phyloP scores from a whole-genome alignment of 129 eudicot species.

The Flaveria trinervia region DNA sequence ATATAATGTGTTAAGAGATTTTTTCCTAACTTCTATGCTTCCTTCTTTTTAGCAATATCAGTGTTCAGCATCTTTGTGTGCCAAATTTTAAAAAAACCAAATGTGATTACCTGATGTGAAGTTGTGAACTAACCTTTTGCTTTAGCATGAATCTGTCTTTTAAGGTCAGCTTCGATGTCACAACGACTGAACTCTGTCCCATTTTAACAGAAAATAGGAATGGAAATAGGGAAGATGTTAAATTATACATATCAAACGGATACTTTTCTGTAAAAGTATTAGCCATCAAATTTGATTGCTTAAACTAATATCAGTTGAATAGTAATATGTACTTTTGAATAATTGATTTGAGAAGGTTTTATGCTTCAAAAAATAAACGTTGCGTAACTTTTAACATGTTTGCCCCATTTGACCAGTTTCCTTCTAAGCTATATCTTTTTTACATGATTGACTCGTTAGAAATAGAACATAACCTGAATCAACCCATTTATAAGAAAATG shows the following conservation, averaged over 20 bases:
- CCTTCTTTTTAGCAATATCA: neutral
- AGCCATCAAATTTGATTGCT: neutral
- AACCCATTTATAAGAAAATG: neutral
- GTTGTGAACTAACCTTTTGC: conserved; percentile 15
- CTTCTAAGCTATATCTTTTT: neutral
- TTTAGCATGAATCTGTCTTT: conserved; percentile 15
- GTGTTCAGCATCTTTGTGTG: conserved; percentile 4
- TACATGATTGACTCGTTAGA: neutral
- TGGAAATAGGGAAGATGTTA: neutral
- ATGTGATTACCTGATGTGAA: conserved; percentile 8
- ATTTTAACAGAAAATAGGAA: neutral
- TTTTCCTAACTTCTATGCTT: neutral
- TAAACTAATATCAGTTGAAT: neutral
- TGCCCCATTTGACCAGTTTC: neutral
- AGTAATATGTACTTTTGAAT: neutral
- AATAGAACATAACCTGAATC: neutral
- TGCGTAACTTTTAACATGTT: neutral
- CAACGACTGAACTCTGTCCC: neutral
- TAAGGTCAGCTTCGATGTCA: neutral
- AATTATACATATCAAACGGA: neutral
- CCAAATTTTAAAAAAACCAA: neutral
- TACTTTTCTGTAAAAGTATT: neutral
- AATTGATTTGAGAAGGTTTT: neutral
- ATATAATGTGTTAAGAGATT: neutral
- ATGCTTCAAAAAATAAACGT: neutral